Evolutionary conservation across 2,329 filamentous ascomycete genomes (phyloP).

Genomic region (Chaetomium sp.): DNA sequence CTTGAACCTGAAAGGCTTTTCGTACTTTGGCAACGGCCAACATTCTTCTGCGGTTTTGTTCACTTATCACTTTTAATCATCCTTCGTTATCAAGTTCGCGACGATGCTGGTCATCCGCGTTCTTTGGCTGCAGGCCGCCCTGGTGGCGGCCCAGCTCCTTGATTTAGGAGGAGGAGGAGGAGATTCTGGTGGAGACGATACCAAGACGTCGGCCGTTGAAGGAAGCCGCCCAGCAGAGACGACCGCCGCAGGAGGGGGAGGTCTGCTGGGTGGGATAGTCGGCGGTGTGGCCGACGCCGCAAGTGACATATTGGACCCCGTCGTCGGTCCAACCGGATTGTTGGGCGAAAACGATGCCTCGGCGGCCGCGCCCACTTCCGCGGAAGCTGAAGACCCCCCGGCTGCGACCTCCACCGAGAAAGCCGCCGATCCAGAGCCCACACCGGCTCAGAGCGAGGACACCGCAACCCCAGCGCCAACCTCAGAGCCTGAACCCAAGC

Average conservation of each 20-base stretch:
- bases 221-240: background rate
- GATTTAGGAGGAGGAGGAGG: constrained; percentile 6
- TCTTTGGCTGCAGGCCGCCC: constrained; percentile 17
- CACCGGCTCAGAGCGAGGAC: constrained; percentile 4
- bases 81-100: constrained; percentile 1
- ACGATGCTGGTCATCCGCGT: constrained; percentile 21
- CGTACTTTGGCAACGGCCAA: constrained; percentile 2
- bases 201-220: constrained; percentile 4
- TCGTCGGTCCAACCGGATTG: constrained; percentile 6
- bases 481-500: constrained; percentile 2
- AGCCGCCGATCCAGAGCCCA: constrained; percentile 5
- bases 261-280: constrained; percentile 1
- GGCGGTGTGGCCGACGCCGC: constrained; percentile 2
- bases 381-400: background rate
- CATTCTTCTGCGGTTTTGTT: background rate
- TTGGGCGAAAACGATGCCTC: background rate
- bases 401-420: background rate
- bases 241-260: background rate
- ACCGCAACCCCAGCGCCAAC: constrained; percentile 6
- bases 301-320: constrained; percentile 1
- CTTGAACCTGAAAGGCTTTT: constrained; percentile 2
- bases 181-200: background rate
- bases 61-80: background rate
- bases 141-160: constrained; percentile 16
- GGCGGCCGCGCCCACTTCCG: background rate